A percentile compares a stretch with the other conserved stretches of the same genome.
phyloP scores from a whole-genome alignment of 2,329 filamentous ascomycete species.

The Aspergillus pseudonomiae region DNA sequence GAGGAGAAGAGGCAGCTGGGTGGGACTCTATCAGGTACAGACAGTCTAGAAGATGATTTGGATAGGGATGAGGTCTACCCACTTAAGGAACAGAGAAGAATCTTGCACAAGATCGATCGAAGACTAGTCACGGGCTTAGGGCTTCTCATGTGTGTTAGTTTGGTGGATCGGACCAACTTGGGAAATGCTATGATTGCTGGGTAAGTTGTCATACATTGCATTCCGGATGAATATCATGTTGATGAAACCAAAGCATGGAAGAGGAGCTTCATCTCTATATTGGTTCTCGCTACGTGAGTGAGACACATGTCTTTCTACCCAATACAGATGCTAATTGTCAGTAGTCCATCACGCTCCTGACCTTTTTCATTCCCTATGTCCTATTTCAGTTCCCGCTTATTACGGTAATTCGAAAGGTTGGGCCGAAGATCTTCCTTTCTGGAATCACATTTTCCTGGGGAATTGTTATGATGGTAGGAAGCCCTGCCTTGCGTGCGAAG shows the following conservation, averaged over 20 bases:
- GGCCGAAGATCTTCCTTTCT: conserved; percentile 7
- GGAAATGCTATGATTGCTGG: conserved; percentile 21
- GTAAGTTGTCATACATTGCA: not conserved
- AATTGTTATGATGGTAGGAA: conserved; percentile 8
- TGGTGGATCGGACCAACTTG: conserved; percentile 24
- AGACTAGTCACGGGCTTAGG: conserved; percentile 24
- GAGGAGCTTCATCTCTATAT: conserved; percentile 11
- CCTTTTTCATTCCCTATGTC: conserved; percentile 20
- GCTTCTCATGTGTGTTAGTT: conserved; percentile 19
- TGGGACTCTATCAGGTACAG: not conserved
- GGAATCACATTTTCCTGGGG: conserved; percentile 15
- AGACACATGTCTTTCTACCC: not conserved
- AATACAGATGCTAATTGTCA: not conserved
- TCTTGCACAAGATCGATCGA: conserved; percentile 22
- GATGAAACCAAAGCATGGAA: conserved; percentile 11
- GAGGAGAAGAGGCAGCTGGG: not conserved
- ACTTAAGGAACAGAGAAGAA: conserved; percentile 18
- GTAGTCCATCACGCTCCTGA: conserved; percentile 21
- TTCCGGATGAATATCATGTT: not conserved
- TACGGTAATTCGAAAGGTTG: conserved; percentile 11
- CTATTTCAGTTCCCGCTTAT: conserved; percentile 8
- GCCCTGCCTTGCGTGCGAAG: no score
- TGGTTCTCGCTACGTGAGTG: conserved; percentile 19
- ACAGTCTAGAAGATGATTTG: not conserved
- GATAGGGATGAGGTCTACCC: not conserved